Conservation (phyloP, 768 basidiomycete species). For the Amanita thiersii region DNA sequence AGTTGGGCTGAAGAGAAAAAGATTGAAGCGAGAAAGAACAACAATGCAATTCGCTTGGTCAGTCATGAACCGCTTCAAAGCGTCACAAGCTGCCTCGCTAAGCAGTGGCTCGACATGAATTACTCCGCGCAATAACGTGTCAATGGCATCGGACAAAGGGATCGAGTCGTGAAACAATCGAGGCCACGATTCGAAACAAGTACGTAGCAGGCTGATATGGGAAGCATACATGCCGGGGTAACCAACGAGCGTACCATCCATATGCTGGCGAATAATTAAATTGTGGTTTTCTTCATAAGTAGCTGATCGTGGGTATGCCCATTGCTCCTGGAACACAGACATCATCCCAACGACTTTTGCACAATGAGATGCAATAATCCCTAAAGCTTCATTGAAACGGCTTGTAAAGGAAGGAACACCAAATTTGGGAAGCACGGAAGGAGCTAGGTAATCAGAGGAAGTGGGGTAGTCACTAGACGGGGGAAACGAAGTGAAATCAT, state of each 20-base stretch:
- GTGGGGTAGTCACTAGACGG: constrained; percentile 61
- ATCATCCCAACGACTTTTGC: constrained; percentile 62
- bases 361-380: constrained; percentile 48
- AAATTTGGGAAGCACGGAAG: constrained; percentile 46
- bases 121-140: constrained; percentile 76
- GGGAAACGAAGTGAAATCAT: constrained; percentile 53
- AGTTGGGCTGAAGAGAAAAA: constrained; percentile 67
- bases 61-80: constrained; percentile 66
- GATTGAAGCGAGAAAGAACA: constrained; percentile 57
- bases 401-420: constrained; percentile 71
- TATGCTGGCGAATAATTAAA: constrained; percentile 59
- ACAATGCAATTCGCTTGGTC: constrained; percentile 45
- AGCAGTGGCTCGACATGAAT: constrained; percentile 78
- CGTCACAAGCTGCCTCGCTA: constrained; percentile 56
- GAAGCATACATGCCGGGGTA: constrained; percentile 56
- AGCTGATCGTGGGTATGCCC: constrained; percentile 54
- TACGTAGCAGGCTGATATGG: constrained; percentile 64
- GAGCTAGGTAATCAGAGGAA: constrained; percentile 55
- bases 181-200: constrained; percentile 80
- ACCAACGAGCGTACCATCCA: constrained; percentile 49
- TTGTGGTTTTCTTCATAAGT: constrained; percentile 67
- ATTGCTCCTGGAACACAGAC: constrained; percentile 83
- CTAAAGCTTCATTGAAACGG: constrained; percentile 48
- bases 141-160: constrained; percentile 52
- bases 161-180: constrained; percentile 59